A percentile compares a stretch with the other conserved stretches of the same genome.
These are phyloP conservation scores for Parachaetomium inaequale DNA, from an alignment of 495 filamentous ascomycete species.

Conservation along the genomic window DNA sequence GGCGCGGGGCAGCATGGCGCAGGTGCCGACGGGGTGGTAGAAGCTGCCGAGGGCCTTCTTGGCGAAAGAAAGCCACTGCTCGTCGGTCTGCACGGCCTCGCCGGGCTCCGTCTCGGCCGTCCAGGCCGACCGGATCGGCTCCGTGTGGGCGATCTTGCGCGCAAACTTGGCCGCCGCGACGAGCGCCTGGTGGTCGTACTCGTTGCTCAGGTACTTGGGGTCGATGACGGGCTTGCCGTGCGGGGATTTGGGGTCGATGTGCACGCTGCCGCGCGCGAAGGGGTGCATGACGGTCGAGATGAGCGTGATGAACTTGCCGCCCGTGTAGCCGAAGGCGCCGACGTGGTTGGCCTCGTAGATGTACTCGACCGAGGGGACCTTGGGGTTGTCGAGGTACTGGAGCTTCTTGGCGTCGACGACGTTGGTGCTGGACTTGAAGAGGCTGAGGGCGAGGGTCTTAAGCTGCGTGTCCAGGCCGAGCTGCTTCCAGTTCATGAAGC, in stretches of 20 bases:
- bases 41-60: slow-evolving; percentile 30
- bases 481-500: slow-evolving; percentile 25
- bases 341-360: slow-evolving; percentile 28
- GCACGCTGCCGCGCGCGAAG: slow-evolving; percentile 42
- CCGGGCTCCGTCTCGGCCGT: slow-evolving; percentile 29
- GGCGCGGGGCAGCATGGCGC: slow-evolving; percentile 45
- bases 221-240: slow-evolving; percentile 40
- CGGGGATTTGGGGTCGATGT: slow-evolving; percentile 37
- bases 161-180: slow-evolving; percentile 37
- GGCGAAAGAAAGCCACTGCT: slow-evolving; percentile 25
- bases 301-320: slow-evolving; percentile 29
- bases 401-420: slow-evolving; percentile 20
- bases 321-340: slow-evolving; percentile 24
- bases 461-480: slow-evolving; percentile 2
- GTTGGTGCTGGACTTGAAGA: not conserved
- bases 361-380: slow-evolving; percentile 30
- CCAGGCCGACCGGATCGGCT: slow-evolving; percentile 8
- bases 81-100: slow-evolving; percentile 25
- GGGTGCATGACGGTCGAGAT: slow-evolving; percentile 40
- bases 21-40: slow-evolving; percentile 40
- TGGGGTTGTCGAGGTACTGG: slow-evolving; percentile 17
- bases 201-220: slow-evolving; percentile 41
- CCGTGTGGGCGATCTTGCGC: slow-evolving; percentile 31
- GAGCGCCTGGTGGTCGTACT: slow-evolving; percentile 40
- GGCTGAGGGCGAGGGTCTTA: slow-evolving; percentile 16